phyloP scores from a whole-genome alignment of 371 early-diverging fungal genomes.

The Mortierella polycephala region DNA sequence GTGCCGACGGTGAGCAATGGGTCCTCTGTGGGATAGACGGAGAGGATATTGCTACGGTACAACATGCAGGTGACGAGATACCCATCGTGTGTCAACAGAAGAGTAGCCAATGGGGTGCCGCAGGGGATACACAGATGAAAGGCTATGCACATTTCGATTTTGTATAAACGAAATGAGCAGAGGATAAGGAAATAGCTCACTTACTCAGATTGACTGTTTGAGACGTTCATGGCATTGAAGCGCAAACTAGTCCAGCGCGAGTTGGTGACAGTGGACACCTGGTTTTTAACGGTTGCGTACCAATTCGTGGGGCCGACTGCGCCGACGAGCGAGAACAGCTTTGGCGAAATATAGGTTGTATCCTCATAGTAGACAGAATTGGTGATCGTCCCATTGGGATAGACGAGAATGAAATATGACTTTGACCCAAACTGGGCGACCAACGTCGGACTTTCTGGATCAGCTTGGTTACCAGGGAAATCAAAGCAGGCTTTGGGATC shows the following conservation, averaged over 20 bases:
- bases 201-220: conserved; percentile 20
- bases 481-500: conserved; percentile 20
- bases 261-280: conserved; percentile 1
- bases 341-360: conserved; percentile 14
- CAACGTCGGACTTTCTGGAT: conserved; percentile 18
- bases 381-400: conserved; percentile 26
- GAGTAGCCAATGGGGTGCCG: no score
- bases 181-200: conserved; percentile 12
- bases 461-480: conserved; percentile 14
- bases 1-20: conserved; percentile 36
- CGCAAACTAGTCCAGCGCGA: conserved; percentile 41
- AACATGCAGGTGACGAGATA: background rate
- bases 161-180: background rate
- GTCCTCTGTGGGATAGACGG: conserved; percentile 14
- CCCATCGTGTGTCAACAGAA: no score
- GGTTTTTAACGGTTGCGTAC: conserved; percentile 26
- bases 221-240: conserved; percentile 16
- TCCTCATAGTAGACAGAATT: conserved; percentile 2
- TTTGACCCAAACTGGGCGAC: conserved; percentile 25
- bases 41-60: conserved; percentile 10
- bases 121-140: background rate
- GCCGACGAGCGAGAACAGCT: conserved; percentile 24
- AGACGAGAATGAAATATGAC: conserved; percentile 26
- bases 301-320: conserved; percentile 21
- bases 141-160: no score